Evolutionary conservation across 768 basidiomycete genomes (phyloP).

Genomic region (Boletus reticuloceps): DNA sequence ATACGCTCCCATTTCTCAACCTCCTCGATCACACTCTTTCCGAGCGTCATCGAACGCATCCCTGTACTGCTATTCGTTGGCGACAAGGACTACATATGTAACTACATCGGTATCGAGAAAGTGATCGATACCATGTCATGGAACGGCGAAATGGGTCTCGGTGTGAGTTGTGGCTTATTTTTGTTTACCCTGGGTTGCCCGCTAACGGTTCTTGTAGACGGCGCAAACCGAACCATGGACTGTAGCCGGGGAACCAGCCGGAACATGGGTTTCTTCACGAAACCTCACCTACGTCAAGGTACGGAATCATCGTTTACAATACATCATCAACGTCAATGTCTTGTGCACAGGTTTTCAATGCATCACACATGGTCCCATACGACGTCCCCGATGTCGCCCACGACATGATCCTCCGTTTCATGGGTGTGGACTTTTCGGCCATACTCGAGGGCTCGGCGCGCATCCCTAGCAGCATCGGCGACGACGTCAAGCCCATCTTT

Average conservation of each 20-base stretch:
- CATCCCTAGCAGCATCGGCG: conserved; percentile 80
- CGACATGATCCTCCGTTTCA: conserved; percentile 99
- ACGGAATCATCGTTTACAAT: not conserved
- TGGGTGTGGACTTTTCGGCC: conserved; percentile 84
- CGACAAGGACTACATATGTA: conserved; percentile 96
- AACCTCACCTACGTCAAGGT: conserved; percentile 95
- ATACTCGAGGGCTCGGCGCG: conserved; percentile 77
- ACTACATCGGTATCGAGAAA: conserved; percentile 86
- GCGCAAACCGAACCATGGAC: conserved; percentile 72
- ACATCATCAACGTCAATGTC: not conserved
- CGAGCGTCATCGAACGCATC: conserved; percentile 73
- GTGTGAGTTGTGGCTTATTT: conserved; percentile 48
- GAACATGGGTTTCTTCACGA: conserved; percentile 86
- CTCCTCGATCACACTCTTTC: conserved; percentile 75
- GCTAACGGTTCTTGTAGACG: conserved; percentile 36
- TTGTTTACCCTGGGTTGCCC: not conserved
- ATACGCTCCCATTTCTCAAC: conserved; percentile 56
- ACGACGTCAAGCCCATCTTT: conserved; percentile 63
- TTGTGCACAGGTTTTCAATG: conserved; percentile 69
- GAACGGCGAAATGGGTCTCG: conserved; percentile 82
- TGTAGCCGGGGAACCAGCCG: conserved; percentile 74
- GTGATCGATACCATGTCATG: conserved; percentile 83
- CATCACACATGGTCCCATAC: conserved; percentile 93
- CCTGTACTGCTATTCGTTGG: conserved; percentile 91
- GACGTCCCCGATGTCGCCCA: conserved; percentile 87